Evolutionary conservation across 257 asterid species (phyloP), one percentile per base, ranked within the genome.

Genomic region (Linaria vulgaris): DNA sequence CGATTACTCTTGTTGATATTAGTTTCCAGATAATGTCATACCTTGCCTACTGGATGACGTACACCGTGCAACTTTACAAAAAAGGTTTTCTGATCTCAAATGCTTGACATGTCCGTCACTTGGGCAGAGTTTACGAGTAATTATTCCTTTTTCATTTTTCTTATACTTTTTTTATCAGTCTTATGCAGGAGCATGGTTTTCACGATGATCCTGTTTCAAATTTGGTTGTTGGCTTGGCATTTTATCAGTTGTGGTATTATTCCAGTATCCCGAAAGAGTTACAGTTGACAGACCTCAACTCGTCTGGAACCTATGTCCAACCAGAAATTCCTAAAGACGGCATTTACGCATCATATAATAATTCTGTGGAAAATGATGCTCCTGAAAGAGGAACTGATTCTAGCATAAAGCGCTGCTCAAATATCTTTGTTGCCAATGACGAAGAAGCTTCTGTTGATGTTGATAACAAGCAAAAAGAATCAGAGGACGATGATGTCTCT

Each of bases 191-290:
- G 64, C 73, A 65, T 60, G 85, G 80, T 76, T 87, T 85, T 74
- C 83, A 70, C 24, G 69, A 74, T 54, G 84, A 82, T 50, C 74
- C 99, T 37, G 43, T 71, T 34, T 84, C 94, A 41, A 87, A 85
- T 80, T 78, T 89, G 82, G 81, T 89, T 66, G 91, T 82, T 69
- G 96, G 97, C 59, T 74, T 89, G 74, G 60, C 76, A 59, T 89
- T 79, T 76, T 85, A 53, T 78, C 87, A 82, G 74, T 66, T 78
- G 54, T 89, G 97, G 99, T 85, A 87, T n/a, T n/a, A n/a, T 78
- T 74, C 84, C 64, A 59, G 69, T 46, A 51, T 87, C 57, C 96
- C 95, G 3, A 43, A 78, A 65, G 87, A 82, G 63, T 69, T 85
- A 68, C 85, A 87, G 66, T 59, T 85, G 75, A 72, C 75, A 37